Evolutionary conservation across 2,329 filamentous ascomycete species (phyloP), one percentile per base, ranked within the genome.

Genomic region (Corinectria fuckeliana): DNA sequence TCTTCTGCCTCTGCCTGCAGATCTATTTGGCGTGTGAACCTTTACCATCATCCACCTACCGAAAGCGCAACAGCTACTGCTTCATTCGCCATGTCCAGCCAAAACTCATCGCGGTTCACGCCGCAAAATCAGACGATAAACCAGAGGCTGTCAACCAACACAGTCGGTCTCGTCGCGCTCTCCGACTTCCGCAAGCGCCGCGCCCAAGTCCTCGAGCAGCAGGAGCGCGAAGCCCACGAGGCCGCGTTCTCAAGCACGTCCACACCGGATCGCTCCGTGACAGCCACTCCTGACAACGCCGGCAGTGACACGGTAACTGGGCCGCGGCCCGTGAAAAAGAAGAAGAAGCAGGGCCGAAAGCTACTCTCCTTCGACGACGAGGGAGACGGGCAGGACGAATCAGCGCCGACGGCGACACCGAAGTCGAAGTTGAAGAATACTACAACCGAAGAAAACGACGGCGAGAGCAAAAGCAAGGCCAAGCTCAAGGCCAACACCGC

Each of bases 101-200:
- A 72, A 55, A 65, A 68, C 39, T 64, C 73, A 16, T 82, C 84
- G 56, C 87, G 90, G 62, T 97, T 96, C 77, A 89, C 88, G 1
- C 82, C 89, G 39, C 91, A 93, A 72, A 89, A 88, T 63, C 83
- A 89, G 67, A 91, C 91, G 1, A 91, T 91, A 1, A 87, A 94
- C 75, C 89, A 97, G 72, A 83, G 92, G 13, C 83, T 97, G 47
- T 94, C 94, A 60, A 91, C 88, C 53, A 88, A 92, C 71, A 96
- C 92, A 0, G 93, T 97, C 66, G 95, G 95, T 38, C 88, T 99
- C 3, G 94, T 98, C 52, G 87, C 91, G 58, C 88, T 97, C 41
- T 92, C 91, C 65, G 95, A 98, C 74, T 98, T 96, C 76, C 92
- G 94, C 76, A 98, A 99, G 80, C 89, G 95, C 60, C 92, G 94